Evolutionary conservation across 2,329 filamentous ascomycete species (phyloP), one percentile per base, ranked within the genome.

Genomic region (Aspergillus phoenicis): DNA sequence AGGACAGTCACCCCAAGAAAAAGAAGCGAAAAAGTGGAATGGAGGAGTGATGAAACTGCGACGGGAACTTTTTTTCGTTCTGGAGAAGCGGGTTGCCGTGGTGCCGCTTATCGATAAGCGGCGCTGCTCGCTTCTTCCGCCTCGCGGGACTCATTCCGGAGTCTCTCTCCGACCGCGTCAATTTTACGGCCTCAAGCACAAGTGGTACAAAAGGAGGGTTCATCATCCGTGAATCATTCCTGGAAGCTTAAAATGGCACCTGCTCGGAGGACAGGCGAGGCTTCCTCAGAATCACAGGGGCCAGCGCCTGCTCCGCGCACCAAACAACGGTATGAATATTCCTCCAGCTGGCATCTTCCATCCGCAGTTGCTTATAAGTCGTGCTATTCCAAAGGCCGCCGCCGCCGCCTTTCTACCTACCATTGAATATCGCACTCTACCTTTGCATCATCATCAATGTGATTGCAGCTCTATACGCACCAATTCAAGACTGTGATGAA

Each of bases 401-500:
- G 51, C 73, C 75, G 26, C 58, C 74, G 10, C 81, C 83, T 55
- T 90, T 88, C 73, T 84, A 84, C 64, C 82, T 95, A 62, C 83
- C 89, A 67, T 86, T 91, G 58, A 90, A 91, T 66, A 83, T 86
- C 51, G 90, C 90, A 11, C 96, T 97, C 75, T 95, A 90, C 72
- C 77, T 91, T 64, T 95, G 96, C 75, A 81, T 96, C 49, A 80
- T 82, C 30, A 88, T 90, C 66, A 92, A 92, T 72, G 66, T 90
- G 17, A 70, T 94, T 22, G 91, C 94, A 6, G 95, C 94, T 10
- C 71, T 90, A 33, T 94, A 89, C 74, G 89, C 93, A 2, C 95
- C 95, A 0, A 97, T 99, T 66, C 93, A 97, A 75, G 95, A 99
- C 77, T 99, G 95, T 75, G 95, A 99, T 71, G 95, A 99, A 81